Percentiles rank a stretch among this genome's conserved stretches.
Conservation (phyloP, 805 yeast genomes). For the Ogataea degrootiae region DNA sequence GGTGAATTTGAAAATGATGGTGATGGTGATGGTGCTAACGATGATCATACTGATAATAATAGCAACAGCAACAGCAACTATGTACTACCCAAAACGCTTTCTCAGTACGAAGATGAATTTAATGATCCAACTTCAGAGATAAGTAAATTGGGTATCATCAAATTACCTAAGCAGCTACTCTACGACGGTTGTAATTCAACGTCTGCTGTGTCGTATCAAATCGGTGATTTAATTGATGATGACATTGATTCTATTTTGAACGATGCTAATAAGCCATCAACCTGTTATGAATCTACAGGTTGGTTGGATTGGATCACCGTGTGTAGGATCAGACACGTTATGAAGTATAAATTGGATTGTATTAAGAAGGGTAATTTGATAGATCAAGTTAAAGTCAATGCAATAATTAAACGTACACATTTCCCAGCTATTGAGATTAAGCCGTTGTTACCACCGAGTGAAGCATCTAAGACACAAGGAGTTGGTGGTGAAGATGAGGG, state of each 20-base stretch:
- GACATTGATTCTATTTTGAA: conserved; percentile 46
- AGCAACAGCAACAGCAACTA: too few relatives aligned
- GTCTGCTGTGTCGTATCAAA: conserved; percentile 63
- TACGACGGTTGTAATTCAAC: conserved; percentile 76
- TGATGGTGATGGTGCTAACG: too few relatives aligned
- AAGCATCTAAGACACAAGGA: conserved; percentile 21
- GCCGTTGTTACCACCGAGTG: conserved; percentile 7
- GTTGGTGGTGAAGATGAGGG: conserved; percentile 29
- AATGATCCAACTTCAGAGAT: conserved; percentile 20
- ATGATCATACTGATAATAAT: too few relatives aligned
- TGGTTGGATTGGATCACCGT: conserved; percentile 70
- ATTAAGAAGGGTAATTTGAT: conserved; percentile 48
- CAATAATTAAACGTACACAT: conserved; percentile 36
- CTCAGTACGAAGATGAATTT: conserved; percentile 14
- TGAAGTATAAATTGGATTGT: conserved; percentile 66
- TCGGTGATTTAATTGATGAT: conserved; percentile 72
- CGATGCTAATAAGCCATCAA: conserved; percentile 29
- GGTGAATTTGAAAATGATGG: neutral
- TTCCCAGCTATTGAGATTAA: conserved; percentile 25
- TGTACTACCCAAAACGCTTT: conserved; percentile 22
- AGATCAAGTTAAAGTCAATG: conserved; percentile 37
- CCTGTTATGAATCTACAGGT: conserved; percentile 63
- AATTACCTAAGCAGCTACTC: conserved; percentile 43
- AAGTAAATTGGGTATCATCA: conserved; percentile 16
- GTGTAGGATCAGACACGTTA: conserved; percentile 59